Evolutionary conservation across 257 asterid species (phyloP).

Genomic region (Datura wrightii): DNA sequence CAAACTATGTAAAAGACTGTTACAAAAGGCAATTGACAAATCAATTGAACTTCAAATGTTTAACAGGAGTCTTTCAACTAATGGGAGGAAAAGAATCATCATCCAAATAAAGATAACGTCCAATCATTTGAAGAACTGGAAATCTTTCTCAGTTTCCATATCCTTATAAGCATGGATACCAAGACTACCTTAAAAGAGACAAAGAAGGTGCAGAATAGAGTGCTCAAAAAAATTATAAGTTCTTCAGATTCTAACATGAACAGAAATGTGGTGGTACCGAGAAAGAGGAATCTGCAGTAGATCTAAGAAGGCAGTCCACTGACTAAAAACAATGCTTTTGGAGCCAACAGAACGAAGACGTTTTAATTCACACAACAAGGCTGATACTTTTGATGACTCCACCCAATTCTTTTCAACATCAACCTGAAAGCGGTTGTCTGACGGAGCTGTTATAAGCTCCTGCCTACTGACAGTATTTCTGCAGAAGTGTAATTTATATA

Average conservation of each 20-base stretch:
- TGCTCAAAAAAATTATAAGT: neutral
- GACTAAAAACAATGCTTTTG: slow-evolving; percentile 95
- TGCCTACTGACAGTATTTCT: slow-evolving; percentile 78
- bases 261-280: slow-evolving; percentile 49
- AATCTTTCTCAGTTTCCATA: slow-evolving; percentile 14
- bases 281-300: slow-evolving; percentile 90
- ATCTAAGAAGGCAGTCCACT: slow-evolving; percentile 98
- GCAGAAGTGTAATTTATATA: slow-evolving; percentile 35
- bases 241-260: slow-evolving; percentile 28
- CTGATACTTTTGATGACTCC: slow-evolving; percentile 90
- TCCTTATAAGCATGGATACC: neutral
- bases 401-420: slow-evolving; percentile 93
- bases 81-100: neutral
- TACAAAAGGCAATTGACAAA: slow-evolving; percentile 18
- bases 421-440: slow-evolving; percentile 84
- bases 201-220: neutral
- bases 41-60: neutral
- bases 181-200: slow-evolving; percentile 21
- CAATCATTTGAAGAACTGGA: neutral
- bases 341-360: slow-evolving; percentile 56
- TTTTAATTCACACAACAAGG: slow-evolving; percentile 74
- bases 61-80: neutral
- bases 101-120: neutral
- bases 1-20: neutral
- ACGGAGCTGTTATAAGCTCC: slow-evolving; percentile 93